Percentiles rank a stretch among this genome's conserved stretches.
Conservation (phyloP, 1,284 basidiomycete genomes). For the Omphalotus olearius region DNA sequence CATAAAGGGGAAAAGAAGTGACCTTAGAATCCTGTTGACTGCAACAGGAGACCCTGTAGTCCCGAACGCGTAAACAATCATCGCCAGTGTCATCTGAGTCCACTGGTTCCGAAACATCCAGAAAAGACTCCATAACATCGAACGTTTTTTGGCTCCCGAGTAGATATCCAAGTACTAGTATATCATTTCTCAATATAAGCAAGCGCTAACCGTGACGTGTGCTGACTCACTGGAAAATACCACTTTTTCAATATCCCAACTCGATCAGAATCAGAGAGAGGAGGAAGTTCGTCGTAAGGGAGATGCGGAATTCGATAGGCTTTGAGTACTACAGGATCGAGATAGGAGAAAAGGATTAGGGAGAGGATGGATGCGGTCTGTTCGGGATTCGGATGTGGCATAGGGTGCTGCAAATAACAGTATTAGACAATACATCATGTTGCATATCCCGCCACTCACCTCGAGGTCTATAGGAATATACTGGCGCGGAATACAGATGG, state of each 20-base stretch:
- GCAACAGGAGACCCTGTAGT: conserved; percentile 43
- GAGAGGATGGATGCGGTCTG: conserved; percentile 49
- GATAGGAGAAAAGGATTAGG: conserved; percentile 44
- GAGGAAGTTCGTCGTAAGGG: conserved; percentile 32
- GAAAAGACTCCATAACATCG: neutral
- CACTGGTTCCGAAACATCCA: conserved; percentile 7
- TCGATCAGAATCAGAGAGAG: conserved; percentile 45
- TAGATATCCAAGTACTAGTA: no score
- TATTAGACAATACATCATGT: no score
- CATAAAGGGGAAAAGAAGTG: neutral
- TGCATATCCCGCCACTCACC: conserved; percentile 22
- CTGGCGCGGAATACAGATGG: conserved; percentile 35
- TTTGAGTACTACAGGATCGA: conserved; percentile 38
- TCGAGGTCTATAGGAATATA: conserved; percentile 41
- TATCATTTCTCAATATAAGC: no score
- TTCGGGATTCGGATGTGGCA: conserved; percentile 40
- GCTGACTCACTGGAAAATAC: conserved; percentile 19
- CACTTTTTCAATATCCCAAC: conserved; percentile 20
- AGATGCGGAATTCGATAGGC: conserved; percentile 28
- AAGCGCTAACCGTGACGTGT: no score
- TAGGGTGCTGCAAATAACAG: conserved; percentile 27
- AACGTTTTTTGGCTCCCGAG: neutral
- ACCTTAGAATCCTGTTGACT: conserved; percentile 37
- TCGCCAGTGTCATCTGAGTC: neutral
- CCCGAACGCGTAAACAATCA: conserved; percentile 22